Evolutionary conservation across 75 land plant species (phyloP), one percentile per base, ranked within the genome.

Genomic region (Selaginella tamariscina): DNA sequence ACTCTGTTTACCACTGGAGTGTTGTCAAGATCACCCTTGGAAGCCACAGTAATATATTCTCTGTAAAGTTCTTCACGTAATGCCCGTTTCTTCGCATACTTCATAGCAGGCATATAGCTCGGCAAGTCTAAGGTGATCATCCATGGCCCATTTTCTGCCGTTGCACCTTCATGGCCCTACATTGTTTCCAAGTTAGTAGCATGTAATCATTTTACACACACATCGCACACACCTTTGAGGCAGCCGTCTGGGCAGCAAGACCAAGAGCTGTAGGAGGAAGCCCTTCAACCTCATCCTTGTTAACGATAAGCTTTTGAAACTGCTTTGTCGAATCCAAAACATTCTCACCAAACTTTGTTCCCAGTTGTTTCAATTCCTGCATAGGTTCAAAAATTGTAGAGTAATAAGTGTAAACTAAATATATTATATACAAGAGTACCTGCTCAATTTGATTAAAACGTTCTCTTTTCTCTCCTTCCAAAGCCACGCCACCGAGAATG

Each of bases 91-190:
- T 54, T 62, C 68, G 83, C 85, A 81, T 87, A 87, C 73, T 90
- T 86, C 84, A 85, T 76, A 1, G 85, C 84, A 66, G 96, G 68
- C 65, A 79, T 63, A 73, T 71, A 90, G 69, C 96, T 84, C 54
- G 96, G 96, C 30, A 71, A 68, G 71, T 90, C 96, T 64, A 90
- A 59, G 26, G 91, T 87, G 23, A 90, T 82, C 55, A 90, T 64
- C 96, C 96, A 90, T 22, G 96, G 96, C 0, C 96, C 96, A 70
- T 80, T 73, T 69, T 90, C 96, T 57, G 96, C 82, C 76, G 82
- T 82, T 57, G 96, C 91, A 75, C 80, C 82, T 78, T 83, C 86
- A 70, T 90, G 83, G 0, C 96, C 96, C 96, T 90, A 54, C 2
- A 30, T 65, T 54, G 18, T 28, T 31, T 24, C 2, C 30, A 22